phyloP scores from a whole-genome alignment of 345 rosid species.

The Rhizophora apiculata region DNA sequence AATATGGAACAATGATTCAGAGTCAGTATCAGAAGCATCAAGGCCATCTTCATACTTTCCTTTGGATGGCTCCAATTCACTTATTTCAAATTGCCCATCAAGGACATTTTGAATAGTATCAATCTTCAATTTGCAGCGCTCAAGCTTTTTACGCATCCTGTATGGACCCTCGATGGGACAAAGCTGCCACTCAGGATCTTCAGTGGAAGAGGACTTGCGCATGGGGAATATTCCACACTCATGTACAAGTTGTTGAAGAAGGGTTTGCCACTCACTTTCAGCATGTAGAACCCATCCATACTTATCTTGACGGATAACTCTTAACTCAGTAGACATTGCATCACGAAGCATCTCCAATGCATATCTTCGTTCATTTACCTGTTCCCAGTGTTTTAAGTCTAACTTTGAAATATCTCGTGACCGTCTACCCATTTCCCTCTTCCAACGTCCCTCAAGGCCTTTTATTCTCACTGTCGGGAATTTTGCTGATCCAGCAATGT shows the following conservation, averaged over 20 bases:
- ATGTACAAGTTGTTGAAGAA: conserved; percentile 94
- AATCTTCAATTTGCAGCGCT: conserved; percentile 74
- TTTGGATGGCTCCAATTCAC: conserved; percentile 57
- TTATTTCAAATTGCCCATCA: conserved; percentile 68
- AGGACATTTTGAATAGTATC: conserved; percentile 80
- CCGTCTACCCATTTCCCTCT: conserved; percentile 89
- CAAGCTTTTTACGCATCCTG: conserved; percentile 99
- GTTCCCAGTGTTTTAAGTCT: conserved; percentile 91
- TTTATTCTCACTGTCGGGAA: conserved; percentile 96
- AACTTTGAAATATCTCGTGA: conserved; percentile 74
- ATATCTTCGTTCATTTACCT: conserved; percentile 89
- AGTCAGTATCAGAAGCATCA: conserved; percentile 62
- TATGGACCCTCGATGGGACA: conserved; percentile 99
- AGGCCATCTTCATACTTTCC: conserved; percentile 52
- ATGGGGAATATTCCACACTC: conserved; percentile 94
- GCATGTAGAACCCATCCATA: conserved; percentile 99
- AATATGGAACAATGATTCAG: conserved; percentile 61
- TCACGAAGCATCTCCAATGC: conserved; percentile 93
- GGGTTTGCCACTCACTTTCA: conserved; percentile 98
- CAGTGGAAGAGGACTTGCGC: conserved; percentile 50
- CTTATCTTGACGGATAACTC: conserved; percentile 98
- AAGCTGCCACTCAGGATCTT: conserved; percentile 96
- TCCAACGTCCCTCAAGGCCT: conserved; percentile 90
- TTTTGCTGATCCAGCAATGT: conserved; percentile 85
- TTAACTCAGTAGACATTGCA: conserved; percentile 94